Evolutionary conservation across 1,284 basidiomycete species (phyloP), one percentile per base, ranked within the genome.

Genomic region (Cutaneotrichosporon sp.): DNA sequence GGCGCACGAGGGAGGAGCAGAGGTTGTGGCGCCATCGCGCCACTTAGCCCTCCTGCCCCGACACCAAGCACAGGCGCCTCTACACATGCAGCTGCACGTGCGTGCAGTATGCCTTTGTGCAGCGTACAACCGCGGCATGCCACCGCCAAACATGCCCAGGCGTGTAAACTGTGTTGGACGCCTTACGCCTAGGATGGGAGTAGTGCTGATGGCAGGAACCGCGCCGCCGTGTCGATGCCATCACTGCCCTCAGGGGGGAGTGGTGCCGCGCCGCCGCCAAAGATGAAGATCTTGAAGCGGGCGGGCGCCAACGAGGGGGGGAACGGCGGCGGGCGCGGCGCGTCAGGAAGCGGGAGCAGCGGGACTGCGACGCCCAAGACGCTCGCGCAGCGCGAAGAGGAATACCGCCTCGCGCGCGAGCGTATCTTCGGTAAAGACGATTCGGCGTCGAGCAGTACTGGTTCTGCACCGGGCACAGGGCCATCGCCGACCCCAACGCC

Each of bases 391-490:
- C 34, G 59, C 4, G 59, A 60, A 38, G 59, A 60, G 50, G 59
- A 60, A 45, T 60, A 60, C 49, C 52, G 59, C 2, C 41, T 60
- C 1, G 59, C 59, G 8, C 49, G 59, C 13, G 59, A 60, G 50
- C 46, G 59, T 3, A 60, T 60, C 53, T 60, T 60, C 40, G 59
- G 57, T 12, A 22, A 34, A 39, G 51, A 36, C 21, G 40, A 37
- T n/a, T n/a, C 39, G 22, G 7, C 49, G 14, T 26, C 36, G 15
- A 36, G 36, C 8, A 15, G 10, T 8, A n/a, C 36, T 18, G 38
- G n/a, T 10, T 15, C 13, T 30, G 26, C 33, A 21, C 30, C 48
- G 15, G 36, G 14, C 26, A 20, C 18, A 12, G 23, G 8, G 14
- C 21, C 30, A 8, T 20, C 39, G 18, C 12, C 34, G 15, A 14